Evolutionary conservation across 257 asterid genomes (phyloP).

Genomic region (Solanum paucissectum): DNA sequence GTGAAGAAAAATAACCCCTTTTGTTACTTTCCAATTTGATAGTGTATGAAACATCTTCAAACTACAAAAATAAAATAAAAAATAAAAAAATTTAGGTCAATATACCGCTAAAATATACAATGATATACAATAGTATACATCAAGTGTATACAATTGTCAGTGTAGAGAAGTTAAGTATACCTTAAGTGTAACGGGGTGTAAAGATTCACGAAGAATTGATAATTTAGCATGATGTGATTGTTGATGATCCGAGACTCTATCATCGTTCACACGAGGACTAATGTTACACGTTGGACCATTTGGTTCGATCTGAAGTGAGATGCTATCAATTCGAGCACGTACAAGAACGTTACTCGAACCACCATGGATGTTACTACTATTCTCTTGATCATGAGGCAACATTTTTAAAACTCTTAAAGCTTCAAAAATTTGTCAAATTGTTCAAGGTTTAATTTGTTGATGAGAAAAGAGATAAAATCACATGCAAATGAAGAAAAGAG

Average conservation of each 20-base stretch:
- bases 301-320: conserved; percentile 28
- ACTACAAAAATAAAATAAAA: conserved; percentile 21
- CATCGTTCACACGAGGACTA: conserved; percentile 29
- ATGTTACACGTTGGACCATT: conserved; percentile 32
- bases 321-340: conserved; percentile 13
- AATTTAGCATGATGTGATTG: conserved; percentile 10
- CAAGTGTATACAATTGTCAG: neutral
- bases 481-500: conserved; percentile 22
- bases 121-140: neutral
- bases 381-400: conserved; percentile 75
- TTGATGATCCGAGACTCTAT: neutral
- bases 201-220: conserved; percentile 38
- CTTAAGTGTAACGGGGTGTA: conserved; percentile 51
- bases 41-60: conserved; percentile 62
- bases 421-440: neutral
- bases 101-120: neutral
- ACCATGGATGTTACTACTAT: conserved; percentile 6
- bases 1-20: conserved; percentile 20
- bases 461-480: conserved; percentile 2
- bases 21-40: conserved; percentile 15
- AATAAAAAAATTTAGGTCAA: neutral
- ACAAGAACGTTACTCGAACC: conserved; percentile 12
- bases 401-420: conserved; percentile 13
- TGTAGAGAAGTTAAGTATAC: conserved; percentile 9
- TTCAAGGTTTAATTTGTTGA: neutral